Evolutionary conservation across 108 stramenopile species (phyloP).

Genomic region (Nannochloropsis salina): DNA sequence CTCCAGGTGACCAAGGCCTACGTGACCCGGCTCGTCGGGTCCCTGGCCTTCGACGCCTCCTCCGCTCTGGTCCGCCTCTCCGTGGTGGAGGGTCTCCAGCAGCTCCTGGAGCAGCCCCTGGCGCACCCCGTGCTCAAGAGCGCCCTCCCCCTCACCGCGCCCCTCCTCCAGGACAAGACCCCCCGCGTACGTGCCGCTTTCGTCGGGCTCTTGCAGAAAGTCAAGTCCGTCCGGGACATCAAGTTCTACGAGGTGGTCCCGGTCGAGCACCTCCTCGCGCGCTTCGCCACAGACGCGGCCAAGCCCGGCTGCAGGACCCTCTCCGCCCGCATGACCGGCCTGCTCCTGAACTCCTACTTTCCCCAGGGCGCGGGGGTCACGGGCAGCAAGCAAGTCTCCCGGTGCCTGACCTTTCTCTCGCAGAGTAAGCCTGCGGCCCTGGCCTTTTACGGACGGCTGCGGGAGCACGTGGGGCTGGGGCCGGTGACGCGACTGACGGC

Average conservation of each 20-base stretch:
- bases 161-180: constrained; percentile 81
- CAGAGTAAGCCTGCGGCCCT: constrained; percentile 67
- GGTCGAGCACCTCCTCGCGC: constrained; percentile 68
- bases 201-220: constrained; percentile 66
- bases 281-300: constrained; percentile 61
- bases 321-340: constrained; percentile 60
- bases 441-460: constrained; percentile 74
- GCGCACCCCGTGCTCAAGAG: constrained; percentile 76
- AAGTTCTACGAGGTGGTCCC: constrained; percentile 88
- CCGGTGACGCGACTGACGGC: constrained; percentile 70
- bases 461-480: constrained; percentile 58
- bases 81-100: constrained; percentile 65
- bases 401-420: constrained; percentile 67
- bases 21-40: constrained; percentile 67
- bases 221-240: constrained; percentile 70
- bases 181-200: constrained; percentile 76
- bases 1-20: constrained; percentile 48
- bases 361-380: constrained; percentile 65
- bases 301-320: constrained; percentile 47
- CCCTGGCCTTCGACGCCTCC: constrained; percentile 73
- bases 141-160: constrained; percentile 71
- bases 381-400: constrained; percentile 63
- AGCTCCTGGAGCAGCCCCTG: constrained; percentile 66
- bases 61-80: constrained; percentile 71
- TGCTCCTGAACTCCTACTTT: constrained; percentile 82